Conservation (phyloP, 495 filamentous ascomycete species). For the Emericellopsis terricola region DNA sequence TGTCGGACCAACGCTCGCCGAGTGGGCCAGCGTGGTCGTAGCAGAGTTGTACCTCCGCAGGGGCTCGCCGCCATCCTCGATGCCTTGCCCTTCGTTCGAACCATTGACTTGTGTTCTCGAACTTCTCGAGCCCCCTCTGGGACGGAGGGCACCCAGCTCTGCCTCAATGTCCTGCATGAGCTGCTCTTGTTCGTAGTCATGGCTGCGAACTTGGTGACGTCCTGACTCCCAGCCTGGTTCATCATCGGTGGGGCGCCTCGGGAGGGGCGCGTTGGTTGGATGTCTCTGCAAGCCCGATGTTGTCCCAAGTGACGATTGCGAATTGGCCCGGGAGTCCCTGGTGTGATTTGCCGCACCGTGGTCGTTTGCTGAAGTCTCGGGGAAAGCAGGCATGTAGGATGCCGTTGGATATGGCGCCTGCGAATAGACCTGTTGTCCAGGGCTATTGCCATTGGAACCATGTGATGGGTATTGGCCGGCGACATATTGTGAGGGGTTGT, state of each 20-base stretch:
- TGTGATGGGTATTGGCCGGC: slow-evolving; percentile 12
- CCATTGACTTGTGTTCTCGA: slow-evolving; percentile 12
- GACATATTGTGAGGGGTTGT: slow-evolving; percentile 10
- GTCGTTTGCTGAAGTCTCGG: slow-evolving; percentile 22
- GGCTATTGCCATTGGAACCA: slow-evolving; percentile 12
- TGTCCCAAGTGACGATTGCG: slow-evolving; percentile 19
- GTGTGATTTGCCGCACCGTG: slow-evolving; percentile 20
- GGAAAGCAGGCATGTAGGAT: slow-evolving; percentile 27
- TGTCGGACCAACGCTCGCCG: slow-evolving; percentile 11
- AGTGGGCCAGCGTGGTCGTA: slow-evolving; percentile 22
- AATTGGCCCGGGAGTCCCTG: slow-evolving; percentile 23
- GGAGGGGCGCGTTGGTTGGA: slow-evolving; percentile 35
- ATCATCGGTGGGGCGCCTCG: slow-evolving; percentile 28
- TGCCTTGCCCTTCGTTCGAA: slow-evolving; percentile 10
- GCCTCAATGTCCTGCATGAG: slow-evolving; percentile 36
- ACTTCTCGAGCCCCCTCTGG: slow-evolving; percentile 6
- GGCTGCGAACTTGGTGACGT: slow-evolving; percentile 7
- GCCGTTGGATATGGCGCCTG: slow-evolving; percentile 25
- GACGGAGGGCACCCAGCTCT: slow-evolving; percentile 14
- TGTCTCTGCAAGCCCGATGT: slow-evolving; percentile 29
- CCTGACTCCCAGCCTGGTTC: slow-evolving; percentile 13
- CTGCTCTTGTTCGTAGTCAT: slow-evolving; percentile 26
- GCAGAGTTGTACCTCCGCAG: slow-evolving; percentile 31
- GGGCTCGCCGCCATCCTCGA: neutral
- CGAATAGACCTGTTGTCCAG: slow-evolving; percentile 13